Conservation (phyloP, 495 filamentous ascomycete genomes). For the Xanthoparmelia taractica region DNA sequence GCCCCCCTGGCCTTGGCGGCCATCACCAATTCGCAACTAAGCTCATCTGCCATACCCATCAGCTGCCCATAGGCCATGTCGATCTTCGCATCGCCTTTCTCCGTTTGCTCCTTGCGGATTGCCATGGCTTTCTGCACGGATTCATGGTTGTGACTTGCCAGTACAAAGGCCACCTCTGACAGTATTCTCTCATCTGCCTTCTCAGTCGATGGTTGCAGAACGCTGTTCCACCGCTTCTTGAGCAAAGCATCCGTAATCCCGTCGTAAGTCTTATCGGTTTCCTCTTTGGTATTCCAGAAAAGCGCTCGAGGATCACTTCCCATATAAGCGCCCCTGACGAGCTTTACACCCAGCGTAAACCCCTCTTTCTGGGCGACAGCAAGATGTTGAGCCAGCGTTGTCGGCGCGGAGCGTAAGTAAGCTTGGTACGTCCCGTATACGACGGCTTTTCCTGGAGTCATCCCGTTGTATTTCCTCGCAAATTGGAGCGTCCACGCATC, state of each 20-base stretch:
- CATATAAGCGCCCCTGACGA: constrained; percentile 89
- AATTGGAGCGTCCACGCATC: constrained; percentile 76
- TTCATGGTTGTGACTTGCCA: constrained; percentile 88
- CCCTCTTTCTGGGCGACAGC: constrained; percentile 54
- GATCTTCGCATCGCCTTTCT: constrained; percentile 37
- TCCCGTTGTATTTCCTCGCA: constrained; percentile 69
- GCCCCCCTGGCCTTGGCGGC: constrained; percentile 34
- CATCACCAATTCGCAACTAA: constrained; percentile 71
- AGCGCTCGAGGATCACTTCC: constrained; percentile 67
- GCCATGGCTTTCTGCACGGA: constrained; percentile 65
- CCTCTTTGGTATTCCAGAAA: constrained; percentile 72
- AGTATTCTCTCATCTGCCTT: constrained; percentile 45
- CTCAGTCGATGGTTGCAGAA: constrained; percentile 38
- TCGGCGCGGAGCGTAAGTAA: constrained; percentile 67
- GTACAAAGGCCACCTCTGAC: constrained; percentile 53
- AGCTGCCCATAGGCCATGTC: constrained; percentile 81
- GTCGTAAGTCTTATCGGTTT: constrained; percentile 67
- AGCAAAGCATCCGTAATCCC: constrained; percentile 51
- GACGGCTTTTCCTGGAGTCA: constrained; percentile 49
- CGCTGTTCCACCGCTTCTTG: constrained; percentile 46
- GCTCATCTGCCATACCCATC: constrained; percentile 95
- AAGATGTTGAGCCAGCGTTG: constrained; percentile 59
- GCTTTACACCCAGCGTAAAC: constrained; percentile 79
- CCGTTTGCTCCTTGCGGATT: constrained; percentile 46
- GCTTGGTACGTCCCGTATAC: constrained; percentile 76